A percentile compares a stretch with the other conserved stretches of the same genome.
Evolutionary conservation across 108 stramenopile species (phyloP).

Genomic region (Licmophora abbreviata): DNA sequence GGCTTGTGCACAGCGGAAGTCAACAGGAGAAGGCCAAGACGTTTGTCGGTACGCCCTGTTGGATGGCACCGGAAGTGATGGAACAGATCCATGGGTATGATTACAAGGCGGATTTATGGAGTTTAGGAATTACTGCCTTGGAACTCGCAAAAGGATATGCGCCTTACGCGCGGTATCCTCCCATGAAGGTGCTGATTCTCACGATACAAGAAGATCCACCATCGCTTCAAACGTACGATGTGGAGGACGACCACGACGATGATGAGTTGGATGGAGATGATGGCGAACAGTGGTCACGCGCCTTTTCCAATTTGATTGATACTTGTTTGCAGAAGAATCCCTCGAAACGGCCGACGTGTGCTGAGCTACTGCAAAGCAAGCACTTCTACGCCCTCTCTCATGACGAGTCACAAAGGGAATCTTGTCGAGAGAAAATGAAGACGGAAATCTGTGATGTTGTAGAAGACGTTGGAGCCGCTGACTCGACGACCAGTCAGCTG

Average conservation of each 20-base stretch:
- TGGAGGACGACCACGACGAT: constrained; percentile 66
- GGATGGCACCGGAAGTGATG: constrained; percentile 94
- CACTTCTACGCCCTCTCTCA: constrained; percentile 19
- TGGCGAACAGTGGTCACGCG: constrained; percentile 36
- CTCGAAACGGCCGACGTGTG: constrained; percentile 54
- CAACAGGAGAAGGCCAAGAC: constrained; percentile 77
- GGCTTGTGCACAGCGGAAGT: constrained; percentile 63
- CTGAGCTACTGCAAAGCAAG: constrained; percentile 49
- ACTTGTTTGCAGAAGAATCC: constrained; percentile 81
- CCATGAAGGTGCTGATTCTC: constrained; percentile 94
- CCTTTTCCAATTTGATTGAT: constrained; percentile 56
- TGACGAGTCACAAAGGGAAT: no score
- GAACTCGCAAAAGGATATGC: constrained; percentile 98
- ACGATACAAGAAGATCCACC: constrained; percentile 97
- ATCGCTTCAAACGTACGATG: constrained; percentile 77
- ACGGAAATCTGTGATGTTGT: constrained; percentile 55
- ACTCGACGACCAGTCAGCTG: neutral
- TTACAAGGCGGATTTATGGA: constrained; percentile 97
- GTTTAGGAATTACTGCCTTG: constrained; percentile 95
- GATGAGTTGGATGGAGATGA: constrained; percentile 43
- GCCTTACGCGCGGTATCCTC: constrained; percentile 93
- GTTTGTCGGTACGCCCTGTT: constrained; percentile 91
- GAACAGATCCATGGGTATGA: constrained; percentile 97
- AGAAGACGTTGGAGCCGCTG: constrained; percentile 44
- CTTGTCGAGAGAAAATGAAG: constrained; percentile 28